Evolutionary conservation across 306 rosid genomes (phyloP), one percentile per base, ranked within the genome.

Genomic region (Fragaria nilgerrensis): DNA sequence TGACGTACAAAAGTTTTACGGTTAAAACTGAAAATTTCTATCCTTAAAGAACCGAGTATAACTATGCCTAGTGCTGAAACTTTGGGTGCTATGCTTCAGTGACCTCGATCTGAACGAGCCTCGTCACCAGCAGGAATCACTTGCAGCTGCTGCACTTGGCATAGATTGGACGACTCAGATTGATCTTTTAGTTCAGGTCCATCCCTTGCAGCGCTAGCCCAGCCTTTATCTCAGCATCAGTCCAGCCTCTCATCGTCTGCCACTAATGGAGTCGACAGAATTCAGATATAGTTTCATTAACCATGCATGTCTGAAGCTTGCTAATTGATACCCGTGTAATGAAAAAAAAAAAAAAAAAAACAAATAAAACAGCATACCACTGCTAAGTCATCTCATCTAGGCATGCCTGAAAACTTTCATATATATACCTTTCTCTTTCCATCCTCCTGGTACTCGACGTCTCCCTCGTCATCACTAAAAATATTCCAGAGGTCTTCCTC

Each of bases 61-160:
- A 66, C 66, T 75, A 68, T 59, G 81, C 76, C 58, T 82, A 72
- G n/a, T 81, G 76, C 84, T 87, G 86, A 78, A 84, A 69, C 85
- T 86, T 90, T 75, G 94, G 80, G 80, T 92, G 90, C 82, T 90
- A 86, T 27, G 96, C 89, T 85, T 94, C 96, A 67, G 90, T 83
- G 84, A 92, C 97, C 5, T 97, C 97, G 70, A 32, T 32, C 39
- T 36, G 97, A 92, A 84, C 89, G 90, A 84, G 89, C 98, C 49
- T 90, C 83, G 77, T 94, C 97, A 29, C 94, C 52, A 36, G 39
- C 52, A 36, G 39, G 7, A 47, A 75, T 94, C 98, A 86, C 92
- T 94, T 29, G 96, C 87, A 75, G 97, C 96, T 17, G 94, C 96
- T 44, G 95, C 97, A 71, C 59, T 1, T 2, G 98, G 97, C 49